phyloP scores from a whole-genome alignment of 805 yeast species.

The Saturnispora sanitii region DNA sequence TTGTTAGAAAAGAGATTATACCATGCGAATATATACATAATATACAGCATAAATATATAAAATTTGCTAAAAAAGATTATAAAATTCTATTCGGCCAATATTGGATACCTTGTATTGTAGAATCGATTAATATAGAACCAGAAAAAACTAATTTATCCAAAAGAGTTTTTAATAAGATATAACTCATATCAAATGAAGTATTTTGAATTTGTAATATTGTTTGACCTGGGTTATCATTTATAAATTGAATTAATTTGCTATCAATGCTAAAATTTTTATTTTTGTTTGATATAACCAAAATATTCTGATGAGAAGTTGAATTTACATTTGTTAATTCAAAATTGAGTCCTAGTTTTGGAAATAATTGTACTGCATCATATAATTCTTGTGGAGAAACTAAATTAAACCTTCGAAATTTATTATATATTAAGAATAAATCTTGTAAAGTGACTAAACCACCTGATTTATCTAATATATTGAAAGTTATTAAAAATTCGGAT shows the following conservation, averaged over 20 bases:
- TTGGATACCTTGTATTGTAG: slow-evolving; percentile 21
- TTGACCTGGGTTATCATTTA: slow-evolving; percentile 19
- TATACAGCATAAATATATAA: background rate
- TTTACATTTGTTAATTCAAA: slow-evolving; percentile 38
- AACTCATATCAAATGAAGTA: slow-evolving; percentile 21
- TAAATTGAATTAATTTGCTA: slow-evolving; percentile 14
- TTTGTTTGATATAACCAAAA: slow-evolving; percentile 22
- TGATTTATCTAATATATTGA: slow-evolving; percentile 35
- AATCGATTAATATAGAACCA: slow-evolving; percentile 24
- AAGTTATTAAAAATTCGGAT: slow-evolving; percentile 52
- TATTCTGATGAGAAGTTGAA: slow-evolving; percentile 18
- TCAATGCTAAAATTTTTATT: slow-evolving; percentile 19
- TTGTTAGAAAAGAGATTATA: no score
- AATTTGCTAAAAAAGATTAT: background rate
- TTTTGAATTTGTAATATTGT: slow-evolving; percentile 24
- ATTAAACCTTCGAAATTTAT: slow-evolving; percentile 54
- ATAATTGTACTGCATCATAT: slow-evolving; percentile 45
- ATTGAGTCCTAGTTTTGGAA: slow-evolving; percentile 25
- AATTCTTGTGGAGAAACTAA: slow-evolving; percentile 65
- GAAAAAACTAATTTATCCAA: slow-evolving; percentile 17
- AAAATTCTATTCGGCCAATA: slow-evolving; percentile 24
- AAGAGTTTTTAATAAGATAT: slow-evolving; percentile 22
- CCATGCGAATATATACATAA: background rate
- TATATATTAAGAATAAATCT: slow-evolving; percentile 56
- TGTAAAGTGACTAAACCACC: slow-evolving; percentile 54